These are phyloP conservation scores for Neurospora sp. DNA, from an alignment of 495 filamentous ascomycete species.

Conservation along the genomic window DNA sequence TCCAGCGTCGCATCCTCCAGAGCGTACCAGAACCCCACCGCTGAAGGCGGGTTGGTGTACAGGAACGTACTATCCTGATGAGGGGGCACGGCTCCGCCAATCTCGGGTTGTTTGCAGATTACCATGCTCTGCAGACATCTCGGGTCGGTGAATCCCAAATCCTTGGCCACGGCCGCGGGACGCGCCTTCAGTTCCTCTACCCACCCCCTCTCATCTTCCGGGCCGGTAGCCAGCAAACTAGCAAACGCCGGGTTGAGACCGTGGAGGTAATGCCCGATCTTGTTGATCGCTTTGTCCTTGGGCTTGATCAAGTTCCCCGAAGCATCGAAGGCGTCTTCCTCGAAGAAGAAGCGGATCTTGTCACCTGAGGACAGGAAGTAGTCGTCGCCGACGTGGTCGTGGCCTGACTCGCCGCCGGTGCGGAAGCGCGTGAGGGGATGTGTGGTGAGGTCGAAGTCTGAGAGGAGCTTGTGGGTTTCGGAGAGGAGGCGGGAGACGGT, in stretches of 20 bases:
- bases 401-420: constrained; percentile 56
- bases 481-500: constrained; percentile 59
- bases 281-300: constrained; percentile 80
- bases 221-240: constrained; percentile 40
- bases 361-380: constrained; percentile 87
- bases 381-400: constrained; percentile 78
- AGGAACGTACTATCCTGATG: constrained; percentile 91
- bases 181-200: constrained; percentile 15
- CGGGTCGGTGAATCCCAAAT: constrained; percentile 66
- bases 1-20: constrained; percentile 76
- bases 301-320: constrained; percentile 56
- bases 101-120: constrained; percentile 96
- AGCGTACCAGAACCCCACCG: constrained; percentile 93
- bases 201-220: constrained; percentile 23
- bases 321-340: constrained; percentile 66
- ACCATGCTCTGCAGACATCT: constrained; percentile 81
- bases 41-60: constrained; percentile 82
- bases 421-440: constrained; percentile 93
- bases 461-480: constrained; percentile 66
- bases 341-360: constrained; percentile 96
- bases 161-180: constrained; percentile 54
- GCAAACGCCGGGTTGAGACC: constrained; percentile 61
- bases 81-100: constrained; percentile 75
- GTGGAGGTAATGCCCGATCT: constrained; percentile 92
- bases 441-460: constrained; percentile 59